Conservation (phyloP, 768 basidiomycete species). For the Pleurotus giganteus region DNA sequence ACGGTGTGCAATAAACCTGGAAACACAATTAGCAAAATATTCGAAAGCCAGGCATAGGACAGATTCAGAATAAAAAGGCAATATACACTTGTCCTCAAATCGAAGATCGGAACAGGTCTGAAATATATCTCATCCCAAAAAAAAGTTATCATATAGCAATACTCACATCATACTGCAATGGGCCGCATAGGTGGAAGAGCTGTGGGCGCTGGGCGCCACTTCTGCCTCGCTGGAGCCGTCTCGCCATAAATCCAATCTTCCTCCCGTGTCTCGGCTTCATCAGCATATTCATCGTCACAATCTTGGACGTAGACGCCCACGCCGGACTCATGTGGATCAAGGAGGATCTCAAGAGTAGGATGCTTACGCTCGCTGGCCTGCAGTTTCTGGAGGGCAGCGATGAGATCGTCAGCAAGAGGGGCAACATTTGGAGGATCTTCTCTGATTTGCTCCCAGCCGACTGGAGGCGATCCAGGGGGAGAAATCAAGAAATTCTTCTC, state of each 20-base stretch:
- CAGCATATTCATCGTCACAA: constrained; percentile 44
- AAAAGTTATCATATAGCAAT: constrained; percentile 2
- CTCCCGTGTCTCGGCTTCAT: constrained; percentile 36
- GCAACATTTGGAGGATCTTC: constrained; percentile 88
- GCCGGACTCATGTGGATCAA: constrained; percentile 69
- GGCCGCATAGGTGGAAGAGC: constrained; percentile 51
- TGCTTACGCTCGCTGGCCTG: constrained; percentile 45
- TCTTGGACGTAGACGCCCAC: constrained; percentile 81
- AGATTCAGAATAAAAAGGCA: constrained; percentile 55
- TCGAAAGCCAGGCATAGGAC: constrained; percentile 14
- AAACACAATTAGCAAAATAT: constrained; percentile 2
- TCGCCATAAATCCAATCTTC: constrained; percentile 67
- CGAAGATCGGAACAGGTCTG: constrained; percentile 78
- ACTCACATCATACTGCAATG: constrained; percentile 22
- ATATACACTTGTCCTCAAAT: constrained; percentile 60
- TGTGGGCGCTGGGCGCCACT: constrained; percentile 53
- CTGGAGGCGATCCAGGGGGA: constrained; percentile 95
- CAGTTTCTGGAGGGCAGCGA: constrained; percentile 71
- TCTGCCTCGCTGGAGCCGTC: constrained; percentile 47
- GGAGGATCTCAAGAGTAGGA: constrained; percentile 50
- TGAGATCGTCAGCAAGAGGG: constrained; percentile 87
- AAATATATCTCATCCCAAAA: constrained; percentile 59
- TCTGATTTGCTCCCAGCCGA: constrained; percentile 90
- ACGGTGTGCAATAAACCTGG: background rate
- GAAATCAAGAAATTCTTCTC: constrained; percentile 98